Base-by-base conservation (phyloP, 495 filamentous ascomycete species). In the Halenospora varia region DNA sequence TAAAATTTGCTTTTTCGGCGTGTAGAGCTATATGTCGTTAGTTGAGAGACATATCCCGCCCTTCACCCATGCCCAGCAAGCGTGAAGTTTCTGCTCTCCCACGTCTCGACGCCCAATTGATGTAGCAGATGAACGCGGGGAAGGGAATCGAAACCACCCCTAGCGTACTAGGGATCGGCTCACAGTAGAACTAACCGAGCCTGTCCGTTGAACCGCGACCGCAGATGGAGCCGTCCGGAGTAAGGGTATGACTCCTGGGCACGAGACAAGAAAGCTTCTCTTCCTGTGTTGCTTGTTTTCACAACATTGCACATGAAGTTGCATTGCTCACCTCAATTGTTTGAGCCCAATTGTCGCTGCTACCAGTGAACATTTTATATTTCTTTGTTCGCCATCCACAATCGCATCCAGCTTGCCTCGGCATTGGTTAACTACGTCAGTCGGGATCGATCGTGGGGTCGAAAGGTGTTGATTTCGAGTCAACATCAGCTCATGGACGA, bases 401-500 rank as follows among this genome's bases (percentile, higher is more conserved):
- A 35, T 4, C 13, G 29, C 13, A 6, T 35, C 29, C 29, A 35
- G 6, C 4, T 35, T 35, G 29, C 29, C 29, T 35, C 29, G 29
- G 29, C 29, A 35, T 35, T 35, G 29, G 29, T 35, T 13, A 13
- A 35, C 29, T 35, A 35, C 29, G 29, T 35, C 29, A 35, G 29
- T 35, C 29, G 29, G 29, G 6, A 6, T 13, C 29, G 40, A 59
- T 47, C 49, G 57, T 50, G 57, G 57, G 50, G 49, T 24, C n/a
- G 39, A 24, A 20, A 9, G 25, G 15, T 13, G 25, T n/a, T 50
- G 25, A 18, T 19, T 40, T 8, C 25, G 3, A n/a, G 11, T 35
- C 40, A 47, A 61, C 53, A 45, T 41, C 59, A 63, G 61, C 52
- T 53, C 56, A 60, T 57, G 57, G 61, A 53, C 18, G 20, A 48